Conservation (phyloP, 257 asterid genomes). For the Solanum chilense region DNA sequence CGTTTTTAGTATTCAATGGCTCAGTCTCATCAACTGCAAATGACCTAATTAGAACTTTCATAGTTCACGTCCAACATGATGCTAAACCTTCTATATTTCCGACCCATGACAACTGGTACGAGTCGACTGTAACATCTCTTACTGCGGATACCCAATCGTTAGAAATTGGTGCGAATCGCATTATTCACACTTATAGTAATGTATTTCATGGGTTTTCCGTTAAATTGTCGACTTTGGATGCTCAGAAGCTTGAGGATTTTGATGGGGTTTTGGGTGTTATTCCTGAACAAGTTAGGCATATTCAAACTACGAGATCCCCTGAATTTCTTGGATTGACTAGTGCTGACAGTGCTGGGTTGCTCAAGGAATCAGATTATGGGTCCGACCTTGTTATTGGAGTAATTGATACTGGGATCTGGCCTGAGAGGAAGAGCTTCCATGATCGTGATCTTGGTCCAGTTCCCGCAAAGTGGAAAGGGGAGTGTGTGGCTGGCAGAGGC, state of each 20-base stretch:
- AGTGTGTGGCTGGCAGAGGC: constrained; percentile 35
- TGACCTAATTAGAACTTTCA: constrained; percentile 25
- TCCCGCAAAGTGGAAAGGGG: constrained; percentile 73
- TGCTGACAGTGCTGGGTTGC: constrained; percentile 46
- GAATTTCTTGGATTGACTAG: constrained; percentile 67
- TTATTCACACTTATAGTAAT: constrained; percentile 50
- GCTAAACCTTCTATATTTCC: constrained; percentile 60
- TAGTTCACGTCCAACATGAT: constrained; percentile 45
- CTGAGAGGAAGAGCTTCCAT: constrained; percentile 68
- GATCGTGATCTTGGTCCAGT: constrained; percentile 57
- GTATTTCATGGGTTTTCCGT: constrained; percentile 85
- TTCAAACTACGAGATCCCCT: constrained; percentile 87
- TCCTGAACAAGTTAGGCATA: constrained; percentile 61
- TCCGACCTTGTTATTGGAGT: constrained; percentile 86
- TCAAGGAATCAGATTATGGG: constrained; percentile 74
- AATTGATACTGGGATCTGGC: constrained; percentile 97
- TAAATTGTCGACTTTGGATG: constrained; percentile 33
- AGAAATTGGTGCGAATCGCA: neutral
- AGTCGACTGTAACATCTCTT: constrained; percentile 37
- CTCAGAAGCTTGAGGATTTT: constrained; percentile 14
- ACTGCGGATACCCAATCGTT: neutral
- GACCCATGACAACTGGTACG: constrained; percentile 58
- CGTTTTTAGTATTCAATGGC: neutral
- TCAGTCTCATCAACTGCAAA: neutral
- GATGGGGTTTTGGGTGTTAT: constrained; percentile 45